Conservation (phyloP, 169 alveolate genomes). For the Plasmodium ovale region DNA sequence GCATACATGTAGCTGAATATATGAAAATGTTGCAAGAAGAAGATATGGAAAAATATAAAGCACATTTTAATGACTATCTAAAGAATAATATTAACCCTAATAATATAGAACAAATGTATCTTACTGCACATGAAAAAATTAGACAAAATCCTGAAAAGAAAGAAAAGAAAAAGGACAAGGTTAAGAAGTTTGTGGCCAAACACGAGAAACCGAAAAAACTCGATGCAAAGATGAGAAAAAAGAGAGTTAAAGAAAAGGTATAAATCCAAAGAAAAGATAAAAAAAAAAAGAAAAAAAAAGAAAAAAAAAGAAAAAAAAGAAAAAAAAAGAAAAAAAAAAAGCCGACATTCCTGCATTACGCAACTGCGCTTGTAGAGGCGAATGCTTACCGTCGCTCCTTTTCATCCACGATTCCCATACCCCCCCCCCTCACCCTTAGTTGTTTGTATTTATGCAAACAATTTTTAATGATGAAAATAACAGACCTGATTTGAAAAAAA, state of each 20-base stretch:
- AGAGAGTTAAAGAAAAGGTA: slow-evolving; percentile 94
- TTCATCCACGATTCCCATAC: not conserved
- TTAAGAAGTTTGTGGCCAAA: slow-evolving; percentile 90
- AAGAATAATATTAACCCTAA: slow-evolving; percentile 94
- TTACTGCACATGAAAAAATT: slow-evolving; percentile 97
- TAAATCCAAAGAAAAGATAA: too few relatives aligned
- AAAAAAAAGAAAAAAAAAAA: not conserved
- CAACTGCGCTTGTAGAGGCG: not conserved
- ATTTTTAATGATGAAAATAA: slow-evolving; percentile 68
- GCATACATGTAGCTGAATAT: slow-evolving; percentile 97
- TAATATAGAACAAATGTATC: slow-evolving; percentile 96
- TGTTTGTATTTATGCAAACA: not conserved
- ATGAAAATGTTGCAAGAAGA: slow-evolving; percentile 97
- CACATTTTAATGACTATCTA: slow-evolving; percentile 96
- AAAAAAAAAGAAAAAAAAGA: slow-evolving; percentile 94
- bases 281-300: slow-evolving; percentile 89
- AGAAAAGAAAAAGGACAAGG: slow-evolving; percentile 89
- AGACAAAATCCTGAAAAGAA: slow-evolving; percentile 95
- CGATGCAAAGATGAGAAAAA: slow-evolving; percentile 93
- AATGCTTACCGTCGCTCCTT: not conserved
- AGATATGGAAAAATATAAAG: slow-evolving; percentile 95
- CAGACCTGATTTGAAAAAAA: slow-evolving; percentile 75
- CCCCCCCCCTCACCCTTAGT: not conserved
- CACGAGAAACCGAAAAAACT: slow-evolving; percentile 92
- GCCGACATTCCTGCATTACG: not conserved